Evolutionary conservation across 441 rosid genomes (phyloP).

Genomic region (Croton laevigatus): DNA sequence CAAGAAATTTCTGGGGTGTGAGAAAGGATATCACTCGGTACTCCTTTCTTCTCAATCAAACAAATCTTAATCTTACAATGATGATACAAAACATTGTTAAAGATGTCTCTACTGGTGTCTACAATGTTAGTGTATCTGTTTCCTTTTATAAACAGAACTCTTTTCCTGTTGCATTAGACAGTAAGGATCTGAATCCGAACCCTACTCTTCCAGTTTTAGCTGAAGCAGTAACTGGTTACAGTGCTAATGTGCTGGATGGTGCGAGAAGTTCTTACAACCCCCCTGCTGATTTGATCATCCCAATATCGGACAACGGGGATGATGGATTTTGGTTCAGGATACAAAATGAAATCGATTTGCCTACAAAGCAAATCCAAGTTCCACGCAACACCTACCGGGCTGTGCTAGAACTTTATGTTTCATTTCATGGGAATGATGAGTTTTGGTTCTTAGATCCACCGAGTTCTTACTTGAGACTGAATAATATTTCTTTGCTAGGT

Average conservation of each 20-base stretch:
- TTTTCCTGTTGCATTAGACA: neutral
- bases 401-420: constrained; percentile 61
- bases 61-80: neutral
- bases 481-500: constrained; percentile 55
- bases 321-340: constrained; percentile 2
- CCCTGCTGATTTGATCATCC: constrained; percentile 9
- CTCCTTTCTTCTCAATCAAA: constrained; percentile 1
- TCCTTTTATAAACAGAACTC: neutral
- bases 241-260: neutral
- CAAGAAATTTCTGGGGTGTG: constrained; percentile 1
- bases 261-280: neutral
- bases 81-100: constrained; percentile 2
- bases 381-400: constrained; percentile 40
- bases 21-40: constrained; percentile 12
- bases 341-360: neutral
- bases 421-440: constrained; percentile 84
- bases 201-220: neutral
- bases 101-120: neutral
- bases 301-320: neutral
- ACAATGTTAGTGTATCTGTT: neutral
- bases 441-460: constrained; percentile 96
- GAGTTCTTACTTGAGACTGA: constrained; percentile 47
- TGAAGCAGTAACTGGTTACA: neutral
- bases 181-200: neutral
- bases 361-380: neutral